Evolutionary conservation across 306 rosid species (phyloP).

Genomic region (Quercus cerris): DNA sequence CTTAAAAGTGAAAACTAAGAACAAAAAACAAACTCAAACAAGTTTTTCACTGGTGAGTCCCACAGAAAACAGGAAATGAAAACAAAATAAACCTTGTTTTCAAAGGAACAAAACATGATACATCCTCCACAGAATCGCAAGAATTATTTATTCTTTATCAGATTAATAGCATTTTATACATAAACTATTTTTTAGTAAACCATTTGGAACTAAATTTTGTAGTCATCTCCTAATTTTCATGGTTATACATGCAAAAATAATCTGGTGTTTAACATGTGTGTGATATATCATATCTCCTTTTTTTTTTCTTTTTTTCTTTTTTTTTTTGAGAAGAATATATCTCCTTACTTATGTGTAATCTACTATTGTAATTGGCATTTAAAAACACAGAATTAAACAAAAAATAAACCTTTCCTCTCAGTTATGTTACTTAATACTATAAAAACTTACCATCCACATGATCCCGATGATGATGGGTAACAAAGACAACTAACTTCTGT

Average conservation of each 20-base stretch:
- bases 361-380: not conserved
- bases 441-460: conserved; percentile 77
- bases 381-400: conserved; percentile 1
- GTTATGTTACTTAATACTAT: not conserved
- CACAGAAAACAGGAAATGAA: too few species aligned
- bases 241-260: not conserved
- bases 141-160: not conserved
- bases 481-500: conserved; percentile 67
- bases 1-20: too few species aligned
- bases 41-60: too few species aligned
- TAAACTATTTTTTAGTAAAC: not conserved
- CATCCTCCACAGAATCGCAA: not conserved
- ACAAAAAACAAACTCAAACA: too few species aligned
- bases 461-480: conserved; percentile 84
- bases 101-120: too few species aligned
- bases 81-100: too few species aligned
- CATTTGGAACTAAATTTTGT: not conserved
- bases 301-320: too few species aligned
- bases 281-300: not conserved
- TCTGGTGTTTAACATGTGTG: not conserved
- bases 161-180: not conserved
- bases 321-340: not conserved
- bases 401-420: not conserved
- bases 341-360: not conserved
- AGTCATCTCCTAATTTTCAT: not conserved